Conservation (phyloP, 2,329 filamentous ascomycete species). For the Biscogniauxia mediterranea region DNA sequence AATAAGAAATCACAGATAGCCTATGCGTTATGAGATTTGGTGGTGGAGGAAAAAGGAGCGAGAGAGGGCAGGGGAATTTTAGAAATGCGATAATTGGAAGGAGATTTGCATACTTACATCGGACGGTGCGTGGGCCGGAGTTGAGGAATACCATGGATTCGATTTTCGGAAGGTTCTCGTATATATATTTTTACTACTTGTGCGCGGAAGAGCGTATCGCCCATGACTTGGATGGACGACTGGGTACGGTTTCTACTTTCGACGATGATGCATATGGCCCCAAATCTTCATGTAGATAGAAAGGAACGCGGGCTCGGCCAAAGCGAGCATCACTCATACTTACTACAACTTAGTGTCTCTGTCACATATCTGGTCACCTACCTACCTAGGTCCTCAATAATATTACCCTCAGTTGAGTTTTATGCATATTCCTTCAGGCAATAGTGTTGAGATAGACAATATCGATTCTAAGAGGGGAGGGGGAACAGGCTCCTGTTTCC, state of each 20-base stretch:
- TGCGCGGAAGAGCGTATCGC: neutral
- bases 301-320: neutral
- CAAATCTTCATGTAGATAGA: neutral
- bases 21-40: neutral
- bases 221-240: neutral
- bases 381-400: neutral
- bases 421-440: no score
- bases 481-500: no score
- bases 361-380: neutral
- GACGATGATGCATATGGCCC: neutral
- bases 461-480: no score
- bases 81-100: neutral
- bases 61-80: neutral
- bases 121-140: neutral
- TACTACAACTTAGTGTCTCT: neutral
- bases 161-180: neutral
- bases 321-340: neutral
- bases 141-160: neutral
- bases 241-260: neutral
- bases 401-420: neutral
- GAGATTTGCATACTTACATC: neutral
- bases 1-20: neutral
- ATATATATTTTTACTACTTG: neutral
- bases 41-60: neutral
- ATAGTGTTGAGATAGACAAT: no score